Conservation (phyloP, 345 rosid species). For the Populus ilicifolia region DNA sequence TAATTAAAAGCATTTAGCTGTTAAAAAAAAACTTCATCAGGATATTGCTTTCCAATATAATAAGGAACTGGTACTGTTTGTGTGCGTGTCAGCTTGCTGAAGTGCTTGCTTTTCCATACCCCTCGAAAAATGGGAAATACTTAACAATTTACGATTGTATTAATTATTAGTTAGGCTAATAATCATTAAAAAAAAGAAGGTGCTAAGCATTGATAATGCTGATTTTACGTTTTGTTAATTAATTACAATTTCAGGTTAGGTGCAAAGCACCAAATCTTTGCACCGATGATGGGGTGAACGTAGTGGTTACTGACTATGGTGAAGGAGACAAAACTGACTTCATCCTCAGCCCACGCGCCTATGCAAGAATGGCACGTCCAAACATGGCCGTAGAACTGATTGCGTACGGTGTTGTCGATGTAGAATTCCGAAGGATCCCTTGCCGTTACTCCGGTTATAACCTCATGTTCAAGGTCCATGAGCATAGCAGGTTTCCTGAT, state of each 20-base stretch:
- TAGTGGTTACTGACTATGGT: conserved; percentile 79
- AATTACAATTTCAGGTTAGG: conserved; percentile 46
- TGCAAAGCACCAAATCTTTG: conserved; percentile 62
- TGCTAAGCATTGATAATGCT: not conserved
- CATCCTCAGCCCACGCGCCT: conserved; percentile 67
- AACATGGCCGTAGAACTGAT: conserved; percentile 39
- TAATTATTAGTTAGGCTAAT: not conserved
- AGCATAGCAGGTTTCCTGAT: conserved; percentile 53
- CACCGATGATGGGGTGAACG: conserved; percentile 53
- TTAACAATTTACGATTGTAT: too few relatives aligned
- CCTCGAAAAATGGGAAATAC: not conserved
- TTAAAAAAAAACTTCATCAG: too few relatives aligned
- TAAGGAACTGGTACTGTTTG: too few relatives aligned
- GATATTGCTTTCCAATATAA: too few relatives aligned
- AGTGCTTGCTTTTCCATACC: not conserved
- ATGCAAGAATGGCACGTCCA: conserved; percentile 45
- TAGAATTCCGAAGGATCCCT: conserved; percentile 66
- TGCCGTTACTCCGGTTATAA: conserved; percentile 51
- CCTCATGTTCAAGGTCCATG: conserved; percentile 58
- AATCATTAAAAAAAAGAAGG: not conserved
- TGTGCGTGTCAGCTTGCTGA: not conserved
- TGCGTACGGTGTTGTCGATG: conserved; percentile 67
- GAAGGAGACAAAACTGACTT: conserved; percentile 79
- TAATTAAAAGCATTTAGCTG: not conserved
- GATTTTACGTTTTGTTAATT: not conserved